These are phyloP conservation scores for Phaeomoniella chlamydospora DNA, from an alignment of 2,329 filamentous ascomycete species.

Conservation along the genomic window DNA sequence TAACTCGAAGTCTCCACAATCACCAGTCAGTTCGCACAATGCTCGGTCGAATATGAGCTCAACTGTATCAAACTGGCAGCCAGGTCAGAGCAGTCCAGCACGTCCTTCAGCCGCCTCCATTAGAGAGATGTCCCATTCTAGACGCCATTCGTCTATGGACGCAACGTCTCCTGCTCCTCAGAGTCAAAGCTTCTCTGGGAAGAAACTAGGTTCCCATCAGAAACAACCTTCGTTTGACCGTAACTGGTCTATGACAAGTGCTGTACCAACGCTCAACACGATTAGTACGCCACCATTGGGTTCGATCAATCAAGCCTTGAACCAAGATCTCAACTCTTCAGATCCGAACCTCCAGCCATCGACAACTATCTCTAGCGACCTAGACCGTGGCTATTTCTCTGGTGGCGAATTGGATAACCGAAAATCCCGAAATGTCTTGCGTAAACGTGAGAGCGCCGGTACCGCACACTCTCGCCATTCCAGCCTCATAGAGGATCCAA, in stretches of 20 bases:
- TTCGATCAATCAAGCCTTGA: neutral
- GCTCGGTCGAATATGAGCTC: slow-evolving; percentile 16
- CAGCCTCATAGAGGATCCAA: slow-evolving; percentile 64
- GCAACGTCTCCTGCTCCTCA: slow-evolving; percentile 30
- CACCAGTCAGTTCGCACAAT: slow-evolving; percentile 12
- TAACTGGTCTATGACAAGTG: slow-evolving; percentile 38
- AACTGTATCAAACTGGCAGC: slow-evolving; percentile 28
- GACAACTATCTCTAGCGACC: slow-evolving; percentile 32
- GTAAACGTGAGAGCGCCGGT: slow-evolving; percentile 45
- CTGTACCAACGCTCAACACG: slow-evolving; percentile 14
- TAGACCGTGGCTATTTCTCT: slow-evolving; percentile 88
- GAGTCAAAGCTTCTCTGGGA: slow-evolving; percentile 2
- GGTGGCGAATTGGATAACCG: slow-evolving; percentile 69
- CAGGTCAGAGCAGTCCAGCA: slow-evolving; percentile 23
- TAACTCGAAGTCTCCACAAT: slow-evolving; percentile 3
- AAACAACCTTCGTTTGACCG: slow-evolving; percentile 46
- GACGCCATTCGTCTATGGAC: slow-evolving; percentile 79
- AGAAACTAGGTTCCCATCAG: slow-evolving; percentile 24
- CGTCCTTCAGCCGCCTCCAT: slow-evolving; percentile 69
- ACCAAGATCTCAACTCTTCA: neutral
- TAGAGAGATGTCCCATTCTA: slow-evolving; percentile 67
- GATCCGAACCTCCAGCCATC: neutral
- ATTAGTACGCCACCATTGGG: slow-evolving; percentile 16
- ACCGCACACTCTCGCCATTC: slow-evolving; percentile 52
- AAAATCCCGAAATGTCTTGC: slow-evolving; percentile 58